Base-by-base conservation (phyloP, 306 rosid genomes). In the Castanea crenata region DNA sequence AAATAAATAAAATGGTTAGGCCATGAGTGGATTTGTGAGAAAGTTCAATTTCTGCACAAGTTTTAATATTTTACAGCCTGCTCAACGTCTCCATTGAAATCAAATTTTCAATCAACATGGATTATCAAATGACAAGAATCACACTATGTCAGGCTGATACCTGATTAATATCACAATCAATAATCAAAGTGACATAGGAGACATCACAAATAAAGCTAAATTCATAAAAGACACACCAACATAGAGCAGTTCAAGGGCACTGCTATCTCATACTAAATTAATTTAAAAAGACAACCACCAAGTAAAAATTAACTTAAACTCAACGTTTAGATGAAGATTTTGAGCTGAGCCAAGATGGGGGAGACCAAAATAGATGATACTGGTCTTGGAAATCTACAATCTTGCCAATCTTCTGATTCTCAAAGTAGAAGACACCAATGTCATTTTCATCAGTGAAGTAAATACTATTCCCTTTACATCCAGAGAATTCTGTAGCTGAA, bases 401-500 rank as follows among this genome's bases (percentile, higher is more conserved):
- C 0, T 58, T 9, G 19, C n/a, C 21, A 25, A 69, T 23, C 2
- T 12, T 55, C 20, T 21, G 21, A 21, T 21, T 21, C 21, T 21
- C 21, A 21, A 86, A 74, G 79, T 44, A 62, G 79, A 77, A 86
- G 71, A 76, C 74, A 23, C 13, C 25, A 11, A 10, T 46, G 11
- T 27, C 27, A 12, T 18, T 5, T 2, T 54, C 32, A 76, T 46
- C 7, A 54, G 6, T 27, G 34, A 82, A 89, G 21, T 67, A 80
- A 10, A 89, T 14, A 62, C 77, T 31, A 51, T 86, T 86, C 64
- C 72, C 84, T 59, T 77, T 55, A 64, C 75, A 84, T 0, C 83
- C 79, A 21, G 69, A 6, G 51, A 81, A 79, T 21, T 71, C 74
- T 55, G 16, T 35, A 59, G 86, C 89, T 4, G 81, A 58, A 51